These are phyloP conservation scores for Penicillium psychrosexuale DNA, from an alignment of 2,329 filamentous ascomycete species.

Conservation along the genomic window DNA sequence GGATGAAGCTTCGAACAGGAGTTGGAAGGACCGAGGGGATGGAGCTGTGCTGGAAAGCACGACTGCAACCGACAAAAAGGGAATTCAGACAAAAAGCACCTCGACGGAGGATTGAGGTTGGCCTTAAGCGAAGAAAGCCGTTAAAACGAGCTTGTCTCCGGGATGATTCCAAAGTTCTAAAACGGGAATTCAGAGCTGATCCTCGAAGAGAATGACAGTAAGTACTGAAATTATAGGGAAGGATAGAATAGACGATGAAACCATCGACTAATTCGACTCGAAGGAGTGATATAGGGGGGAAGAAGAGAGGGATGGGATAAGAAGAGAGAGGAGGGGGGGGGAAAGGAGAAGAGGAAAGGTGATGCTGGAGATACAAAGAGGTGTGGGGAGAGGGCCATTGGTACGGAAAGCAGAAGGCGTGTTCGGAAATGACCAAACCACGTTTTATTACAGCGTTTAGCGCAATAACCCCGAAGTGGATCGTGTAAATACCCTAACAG, in stretches of 20 bases:
- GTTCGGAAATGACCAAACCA: constrained; percentile 8
- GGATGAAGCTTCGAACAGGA: constrained; percentile 18
- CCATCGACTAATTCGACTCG: constrained; percentile 33
- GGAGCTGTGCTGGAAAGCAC: constrained; percentile 10
- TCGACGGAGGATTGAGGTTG: constrained; percentile 6
- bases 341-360: constrained; percentile 24
- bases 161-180: constrained; percentile 13
- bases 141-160: constrained; percentile 12
- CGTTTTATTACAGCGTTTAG: not conserved
- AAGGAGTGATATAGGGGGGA: constrained; percentile 47
- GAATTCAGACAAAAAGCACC: constrained; percentile 9
- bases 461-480: not conserved
- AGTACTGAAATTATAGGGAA: constrained; percentile 22
- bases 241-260: constrained; percentile 31
- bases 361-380: constrained; percentile 28
- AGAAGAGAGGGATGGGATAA: constrained; percentile 27
- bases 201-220: constrained; percentile 31
- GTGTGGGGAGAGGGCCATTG: constrained; percentile 20
- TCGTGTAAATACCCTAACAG: constrained; percentile 6
- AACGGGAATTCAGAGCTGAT: constrained; percentile 13
- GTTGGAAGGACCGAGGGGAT: constrained; percentile 23
- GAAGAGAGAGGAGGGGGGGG: constrained; percentile 18
- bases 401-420: constrained; percentile 6
- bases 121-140: constrained; percentile 12
- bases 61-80: constrained; percentile 10